Evolutionary conservation across 2,329 filamentous ascomycete species (phyloP).

Genomic region (Fusarium sp.): DNA sequence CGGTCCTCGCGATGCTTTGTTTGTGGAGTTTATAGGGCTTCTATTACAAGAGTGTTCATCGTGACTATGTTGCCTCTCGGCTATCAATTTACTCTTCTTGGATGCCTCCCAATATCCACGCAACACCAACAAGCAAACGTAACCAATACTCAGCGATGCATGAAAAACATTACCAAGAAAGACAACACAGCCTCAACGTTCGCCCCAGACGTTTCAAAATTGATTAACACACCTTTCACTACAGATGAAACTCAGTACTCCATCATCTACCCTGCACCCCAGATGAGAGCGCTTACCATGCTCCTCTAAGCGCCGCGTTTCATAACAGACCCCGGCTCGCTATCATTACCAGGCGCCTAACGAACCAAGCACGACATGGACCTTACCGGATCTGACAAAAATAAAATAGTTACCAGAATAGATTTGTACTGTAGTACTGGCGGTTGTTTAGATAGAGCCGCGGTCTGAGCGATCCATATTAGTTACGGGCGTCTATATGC

Average conservation of each 20-base stretch:
- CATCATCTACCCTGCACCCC: constrained; percentile 1
- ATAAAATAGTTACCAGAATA: constrained; percentile 16
- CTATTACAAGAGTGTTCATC: background rate
- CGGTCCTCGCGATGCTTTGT: background rate
- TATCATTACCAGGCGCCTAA: constrained; percentile 24
- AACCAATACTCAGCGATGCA: background rate
- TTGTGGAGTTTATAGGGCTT: background rate
- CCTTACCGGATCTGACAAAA: background rate
- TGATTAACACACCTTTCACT: background rate
- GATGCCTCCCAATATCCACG: constrained; percentile 29
- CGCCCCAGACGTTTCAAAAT: constrained; percentile 5
- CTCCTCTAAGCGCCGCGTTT: constrained; percentile 32
- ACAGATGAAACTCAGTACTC: constrained; percentile 18
- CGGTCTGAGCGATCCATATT: background rate
- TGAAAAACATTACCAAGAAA: background rate
- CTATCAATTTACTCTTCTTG: background rate
- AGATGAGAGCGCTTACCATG: constrained; percentile 26
- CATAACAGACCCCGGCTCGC: constrained; percentile 20
- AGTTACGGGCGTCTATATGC: constrained; percentile 16
- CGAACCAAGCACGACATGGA: constrained; percentile 1
- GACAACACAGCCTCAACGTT: background rate
- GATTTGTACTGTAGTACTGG: constrained; percentile 1
- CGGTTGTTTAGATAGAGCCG: constrained; percentile 18
- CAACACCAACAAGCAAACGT: constrained; percentile 3
- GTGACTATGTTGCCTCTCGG: constrained; percentile 7